These are phyloP conservation scores for Elongisporangium senticosum DNA, from an alignment of 352 stramenopile species.

Conservation along the genomic window DNA sequence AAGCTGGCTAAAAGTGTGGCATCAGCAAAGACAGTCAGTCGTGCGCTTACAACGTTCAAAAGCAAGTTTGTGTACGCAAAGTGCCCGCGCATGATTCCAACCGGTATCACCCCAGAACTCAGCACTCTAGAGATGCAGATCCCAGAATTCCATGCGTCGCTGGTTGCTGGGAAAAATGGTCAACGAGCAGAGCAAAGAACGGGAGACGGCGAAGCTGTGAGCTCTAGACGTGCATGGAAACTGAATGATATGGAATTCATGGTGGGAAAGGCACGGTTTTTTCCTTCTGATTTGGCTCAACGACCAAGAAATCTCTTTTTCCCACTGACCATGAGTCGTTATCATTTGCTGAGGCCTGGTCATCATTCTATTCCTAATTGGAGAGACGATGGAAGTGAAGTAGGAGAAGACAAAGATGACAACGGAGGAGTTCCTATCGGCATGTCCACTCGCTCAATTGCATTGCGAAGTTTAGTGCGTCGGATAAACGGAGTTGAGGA, in stretches of 20 bases:
- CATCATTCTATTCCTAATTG: neutral
- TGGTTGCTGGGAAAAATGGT: conserved; percentile 52
- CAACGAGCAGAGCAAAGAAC: conserved; percentile 6
- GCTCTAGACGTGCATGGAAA: conserved; percentile 29
- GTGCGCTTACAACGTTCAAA: conserved; percentile 85
- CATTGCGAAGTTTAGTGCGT: neutral
- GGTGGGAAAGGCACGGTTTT: conserved; percentile 42
- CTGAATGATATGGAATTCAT: conserved; percentile 61
- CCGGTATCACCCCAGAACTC: conserved; percentile 39
- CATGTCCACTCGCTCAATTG: neutral
- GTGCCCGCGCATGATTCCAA: conserved; percentile 68
- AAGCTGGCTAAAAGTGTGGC: conserved; percentile 76
- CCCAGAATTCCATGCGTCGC: conserved; percentile 69
- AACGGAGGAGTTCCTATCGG: neutral
- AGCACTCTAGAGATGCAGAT: conserved; percentile 67
- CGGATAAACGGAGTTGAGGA: neutral
- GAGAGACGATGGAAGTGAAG: neutral
- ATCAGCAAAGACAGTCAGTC: conserved; percentile 73
- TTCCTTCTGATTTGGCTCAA: conserved; percentile 26
- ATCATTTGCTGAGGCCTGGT: conserved; percentile 20
- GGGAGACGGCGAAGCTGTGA: conserved; percentile 2
- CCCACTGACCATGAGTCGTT: conserved; percentile 32
- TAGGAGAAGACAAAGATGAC: neutral
- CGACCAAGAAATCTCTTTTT: conserved; percentile 27
- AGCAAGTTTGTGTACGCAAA: conserved; percentile 85